A percentile compares a stretch with the other conserved stretches of the same genome.
These are phyloP conservation scores for Solioccasus polychromus DNA, from an alignment of 768 basidiomycete species.

Conservation along the genomic window DNA sequence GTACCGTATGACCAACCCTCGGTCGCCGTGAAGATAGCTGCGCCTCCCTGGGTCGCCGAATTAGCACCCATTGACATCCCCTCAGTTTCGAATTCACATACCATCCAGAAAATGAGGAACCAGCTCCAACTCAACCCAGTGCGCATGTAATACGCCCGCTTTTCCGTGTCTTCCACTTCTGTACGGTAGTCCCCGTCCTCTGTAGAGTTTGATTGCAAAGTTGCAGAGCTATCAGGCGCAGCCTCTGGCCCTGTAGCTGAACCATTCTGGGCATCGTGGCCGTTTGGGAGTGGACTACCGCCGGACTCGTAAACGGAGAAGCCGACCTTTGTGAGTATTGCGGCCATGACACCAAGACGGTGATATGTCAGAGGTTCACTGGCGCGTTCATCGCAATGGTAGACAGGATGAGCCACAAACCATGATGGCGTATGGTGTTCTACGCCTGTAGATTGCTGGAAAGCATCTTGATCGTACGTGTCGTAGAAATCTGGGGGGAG, in stretches of 20 bases:
- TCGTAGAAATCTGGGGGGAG: constrained; percentile 39
- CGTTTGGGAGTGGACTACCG: constrained; percentile 3
- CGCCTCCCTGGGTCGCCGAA: constrained; percentile 49
- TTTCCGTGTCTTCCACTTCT: constrained; percentile 39
- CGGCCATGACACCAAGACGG: constrained; percentile 57
- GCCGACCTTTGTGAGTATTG: constrained; percentile 51
- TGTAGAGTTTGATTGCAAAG: constrained; percentile 2
- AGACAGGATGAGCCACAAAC: constrained; percentile 21
- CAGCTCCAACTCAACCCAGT: constrained; percentile 52
- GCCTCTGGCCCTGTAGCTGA: not conserved
- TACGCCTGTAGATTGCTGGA: not conserved
- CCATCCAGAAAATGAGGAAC: constrained; percentile 80
- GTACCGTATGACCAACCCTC: constrained; percentile 66
- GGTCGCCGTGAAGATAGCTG: constrained; percentile 63
- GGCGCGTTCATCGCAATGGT: constrained; percentile 8
- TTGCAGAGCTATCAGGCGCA: constrained; percentile 6
- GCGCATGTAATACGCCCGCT: constrained; percentile 55
- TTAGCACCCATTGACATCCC: not conserved
- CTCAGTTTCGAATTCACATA: constrained; percentile 29
- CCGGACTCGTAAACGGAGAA: constrained; percentile 36
- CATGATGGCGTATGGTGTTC: constrained; percentile 11
- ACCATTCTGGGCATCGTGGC: not conserved
- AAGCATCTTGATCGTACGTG: constrained; percentile 6
- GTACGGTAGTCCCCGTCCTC: constrained; percentile 19
- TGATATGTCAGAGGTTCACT: constrained; percentile 46